Evolutionary conservation across 495 filamentous ascomycete species (phyloP).

Genomic region (Lophium mytilinum): DNA sequence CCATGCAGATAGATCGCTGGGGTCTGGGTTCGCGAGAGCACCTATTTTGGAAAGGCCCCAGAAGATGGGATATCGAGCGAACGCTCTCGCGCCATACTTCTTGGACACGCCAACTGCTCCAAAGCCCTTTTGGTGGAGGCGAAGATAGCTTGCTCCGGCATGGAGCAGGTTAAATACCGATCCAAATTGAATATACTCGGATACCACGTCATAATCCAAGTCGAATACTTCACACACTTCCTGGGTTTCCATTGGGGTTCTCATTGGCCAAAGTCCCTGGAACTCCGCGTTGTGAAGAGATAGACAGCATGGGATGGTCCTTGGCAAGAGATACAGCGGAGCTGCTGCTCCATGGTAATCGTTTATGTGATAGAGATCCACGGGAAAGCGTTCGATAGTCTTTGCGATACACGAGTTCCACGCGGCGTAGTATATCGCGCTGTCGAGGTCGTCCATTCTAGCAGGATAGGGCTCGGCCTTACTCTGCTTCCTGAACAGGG

Average conservation of each 20-base stretch:
- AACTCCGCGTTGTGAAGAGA: conserved; percentile 64
- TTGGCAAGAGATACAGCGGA: conserved; percentile 60
- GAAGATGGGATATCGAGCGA: conserved; percentile 69
- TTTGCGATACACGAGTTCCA: conserved; percentile 68
- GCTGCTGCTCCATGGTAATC: conserved; percentile 72
- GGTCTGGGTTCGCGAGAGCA: conserved; percentile 67
- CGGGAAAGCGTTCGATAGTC: conserved; percentile 49
- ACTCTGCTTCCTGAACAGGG: conserved; percentile 62
- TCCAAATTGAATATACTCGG: conserved; percentile 59
- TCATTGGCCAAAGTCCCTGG: conserved; percentile 67
- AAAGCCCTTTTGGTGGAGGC: conserved; percentile 65
- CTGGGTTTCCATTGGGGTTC: conserved; percentile 54
- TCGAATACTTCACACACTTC: conserved; percentile 70
- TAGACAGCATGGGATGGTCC: conserved; percentile 54
- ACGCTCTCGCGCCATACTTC: conserved; percentile 68
- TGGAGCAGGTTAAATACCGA: conserved; percentile 67
- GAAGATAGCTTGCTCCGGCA: conserved; percentile 64
- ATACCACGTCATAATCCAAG: conserved; percentile 41
- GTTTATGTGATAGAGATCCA: conserved; percentile 74
- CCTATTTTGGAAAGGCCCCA: conserved; percentile 67
- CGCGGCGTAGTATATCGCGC: conserved; percentile 63
- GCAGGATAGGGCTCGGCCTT: conserved; percentile 60
- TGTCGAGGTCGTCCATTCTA: conserved; percentile 68
- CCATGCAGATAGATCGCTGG: conserved; percentile 65
- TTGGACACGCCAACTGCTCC: conserved; percentile 67